Base-by-base conservation (phyloP, 225 moss, liverwort and hornwort species). In the Sphagnum contortum region DNA sequence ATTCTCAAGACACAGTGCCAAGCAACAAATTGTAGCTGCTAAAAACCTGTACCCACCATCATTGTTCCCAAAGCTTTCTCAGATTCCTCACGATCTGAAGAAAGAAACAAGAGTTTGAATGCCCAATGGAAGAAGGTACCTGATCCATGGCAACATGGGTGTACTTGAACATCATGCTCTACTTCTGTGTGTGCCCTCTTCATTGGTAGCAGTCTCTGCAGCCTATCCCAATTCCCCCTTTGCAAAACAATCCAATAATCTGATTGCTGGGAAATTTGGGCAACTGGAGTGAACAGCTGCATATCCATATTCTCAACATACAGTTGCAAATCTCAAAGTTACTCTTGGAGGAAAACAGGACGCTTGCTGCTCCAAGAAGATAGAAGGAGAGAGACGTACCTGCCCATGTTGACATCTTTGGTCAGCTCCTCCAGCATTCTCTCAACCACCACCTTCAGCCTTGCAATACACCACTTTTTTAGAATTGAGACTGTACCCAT, bases 111-210 rank as follows among this genome's bases (percentile, higher is more conserved):
- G 5, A 47, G 53, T 12, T 44, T 52, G 5, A 4, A 4, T 49
- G 7, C 9, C 44, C 11, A 11, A 65, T 29, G 29, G 29, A 29
- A 13, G 6, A 60, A 48, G 13, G 60, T 67, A 79, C 82, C 83
- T 89, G 89, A 58, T 94, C 94, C 87, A 94, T 89, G 29, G 91
- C 91, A 67, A 75, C 76, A 71, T 94, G 94, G 11, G 91, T 81
- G 75, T 94, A 29, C 91, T 49, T 74, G 83, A 47, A 94, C 83
- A 64, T 94, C 94, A 70, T 94, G 94, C 79, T 94, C 94, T 50
- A 94, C 66, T 76, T 87, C 91, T 14, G 94, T 94, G 9, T 91
- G 81, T 69, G 86, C 81, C 57, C 89, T 73, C 71, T 79, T 89
- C 73, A 94, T 57, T 12, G 91, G 94, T 60, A 94, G 77, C 69